These are phyloP conservation scores for Botryobasidium botryosum DNA, from an alignment of 768 basidiomycete species.

Conservation along the genomic window DNA sequence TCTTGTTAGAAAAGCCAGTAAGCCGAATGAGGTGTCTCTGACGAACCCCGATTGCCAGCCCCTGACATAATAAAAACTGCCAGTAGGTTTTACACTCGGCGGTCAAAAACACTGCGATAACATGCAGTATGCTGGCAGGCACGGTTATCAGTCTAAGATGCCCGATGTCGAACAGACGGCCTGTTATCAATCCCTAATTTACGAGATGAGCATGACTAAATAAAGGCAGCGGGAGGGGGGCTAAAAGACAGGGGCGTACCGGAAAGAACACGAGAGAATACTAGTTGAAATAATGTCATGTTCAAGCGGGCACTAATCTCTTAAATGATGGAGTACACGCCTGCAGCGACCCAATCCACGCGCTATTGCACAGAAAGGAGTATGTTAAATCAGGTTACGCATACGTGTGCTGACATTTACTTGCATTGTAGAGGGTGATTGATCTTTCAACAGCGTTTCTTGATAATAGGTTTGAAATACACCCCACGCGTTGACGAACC, in stretches of 20 bases:
- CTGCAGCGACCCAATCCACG: conserved; percentile 71
- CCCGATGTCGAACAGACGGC: conserved; percentile 60
- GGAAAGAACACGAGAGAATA: conserved; percentile 17
- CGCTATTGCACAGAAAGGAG: too few relatives aligned
- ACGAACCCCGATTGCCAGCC: conserved; percentile 45
- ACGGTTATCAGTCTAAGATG: conserved; percentile 37
- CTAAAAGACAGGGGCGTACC: not conserved
- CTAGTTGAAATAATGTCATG: conserved; percentile 6
- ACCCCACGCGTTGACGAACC: conserved; percentile 20
- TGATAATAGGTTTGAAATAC: conserved; percentile 63
- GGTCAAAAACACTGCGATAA: conserved; percentile 43
- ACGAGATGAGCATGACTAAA: conserved; percentile 37
- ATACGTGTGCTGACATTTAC: too few relatives aligned
- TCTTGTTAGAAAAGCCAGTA: too few relatives aligned
- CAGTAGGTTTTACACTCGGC: conserved; percentile 59
- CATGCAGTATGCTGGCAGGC: conserved; percentile 31
- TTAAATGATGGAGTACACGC: conserved; percentile 19
- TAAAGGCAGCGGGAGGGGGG: conserved; percentile 18
- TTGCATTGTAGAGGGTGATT: conserved; percentile 49
- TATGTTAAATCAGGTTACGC: too few relatives aligned
- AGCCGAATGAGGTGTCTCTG: too few relatives aligned
- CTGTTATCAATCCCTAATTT: conserved; percentile 32
- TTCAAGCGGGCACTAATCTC: not conserved
- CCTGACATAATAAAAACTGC: conserved; percentile 66
- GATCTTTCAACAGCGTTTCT: conserved; percentile 29